A percentile compares a stretch with the other conserved stretches of the same genome.
phyloP scores from a whole-genome alignment of 176 grass and related monocot species.

The Cocos nucifera region DNA sequence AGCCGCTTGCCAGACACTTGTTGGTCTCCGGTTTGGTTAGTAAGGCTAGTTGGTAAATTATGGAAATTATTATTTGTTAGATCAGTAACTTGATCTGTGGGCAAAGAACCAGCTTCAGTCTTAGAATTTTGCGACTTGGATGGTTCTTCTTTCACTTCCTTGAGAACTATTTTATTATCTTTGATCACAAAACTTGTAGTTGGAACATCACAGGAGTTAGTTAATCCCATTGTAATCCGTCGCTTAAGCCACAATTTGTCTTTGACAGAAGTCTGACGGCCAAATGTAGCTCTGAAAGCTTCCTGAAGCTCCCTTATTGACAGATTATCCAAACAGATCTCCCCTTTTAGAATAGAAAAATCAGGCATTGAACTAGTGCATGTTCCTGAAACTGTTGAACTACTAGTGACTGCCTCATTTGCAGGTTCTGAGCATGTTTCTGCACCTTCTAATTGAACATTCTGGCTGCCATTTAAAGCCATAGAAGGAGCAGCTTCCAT shows the following conservation, averaged over 20 bases:
- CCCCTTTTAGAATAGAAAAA: constrained; percentile 81
- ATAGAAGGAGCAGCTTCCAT: constrained; percentile 41
- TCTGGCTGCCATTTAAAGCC: constrained; percentile 38
- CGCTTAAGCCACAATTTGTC: constrained; percentile 99
- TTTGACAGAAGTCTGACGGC: constrained; percentile 85
- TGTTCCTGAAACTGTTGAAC: constrained; percentile 42
- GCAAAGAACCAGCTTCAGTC: constrained; percentile 22
- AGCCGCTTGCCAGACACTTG: constrained; percentile 44
- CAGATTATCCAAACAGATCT: constrained; percentile 81
- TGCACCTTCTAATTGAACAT: constrained; percentile 58
- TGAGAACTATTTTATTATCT: constrained; percentile 61
- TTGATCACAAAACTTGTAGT: constrained; percentile 75
- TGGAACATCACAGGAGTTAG: constrained; percentile 80
- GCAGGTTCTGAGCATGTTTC: constrained; percentile 40
- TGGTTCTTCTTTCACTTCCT: constrained; percentile 26
- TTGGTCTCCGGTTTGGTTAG: constrained; percentile 37
- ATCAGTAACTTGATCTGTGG: constrained; percentile 29
- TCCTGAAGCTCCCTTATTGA: constrained; percentile 94
- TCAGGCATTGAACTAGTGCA: constrained; percentile 53
- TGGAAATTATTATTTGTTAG: constrained; percentile 21
- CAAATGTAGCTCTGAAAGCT: constrained; percentile 88
- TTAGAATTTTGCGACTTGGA: constrained; percentile 8
- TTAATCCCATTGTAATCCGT: constrained; percentile 85
- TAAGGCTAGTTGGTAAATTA: constrained; percentile 33
- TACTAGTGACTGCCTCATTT: constrained; percentile 30